Evolutionary conservation across 768 basidiomycete species (phyloP).

Genomic region (Lactarius deliciosus): DNA sequence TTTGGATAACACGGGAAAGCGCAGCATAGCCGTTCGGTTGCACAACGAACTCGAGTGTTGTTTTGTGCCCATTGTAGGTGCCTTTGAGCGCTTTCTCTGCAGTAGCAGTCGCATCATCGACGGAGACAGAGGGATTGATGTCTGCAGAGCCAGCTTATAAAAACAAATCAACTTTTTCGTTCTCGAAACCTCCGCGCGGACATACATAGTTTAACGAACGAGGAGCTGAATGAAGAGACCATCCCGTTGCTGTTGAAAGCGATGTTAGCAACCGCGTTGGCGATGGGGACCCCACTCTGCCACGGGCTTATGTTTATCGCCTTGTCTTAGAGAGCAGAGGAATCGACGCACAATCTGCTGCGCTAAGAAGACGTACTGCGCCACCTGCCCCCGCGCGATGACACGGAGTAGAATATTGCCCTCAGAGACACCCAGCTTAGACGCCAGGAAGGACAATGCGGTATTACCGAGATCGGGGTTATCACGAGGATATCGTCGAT

Average conservation of each 20-base stretch:
- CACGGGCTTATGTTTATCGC: neutral
- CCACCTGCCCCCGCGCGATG: conserved; percentile 26
- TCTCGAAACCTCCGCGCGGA: neutral
- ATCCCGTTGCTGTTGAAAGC: conserved; percentile 44
- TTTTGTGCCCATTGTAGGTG: conserved; percentile 42
- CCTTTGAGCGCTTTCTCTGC: conserved; percentile 43
- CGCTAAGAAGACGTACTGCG: conserved; percentile 29
- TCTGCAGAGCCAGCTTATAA: conserved; percentile 30
- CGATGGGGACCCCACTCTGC: conserved; percentile 38
- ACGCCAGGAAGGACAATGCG: conserved; percentile 31
- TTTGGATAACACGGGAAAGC: conserved; percentile 45
- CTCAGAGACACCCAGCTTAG: conserved; percentile 28
- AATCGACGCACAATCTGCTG: conserved; percentile 32
- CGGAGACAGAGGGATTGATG: conserved; percentile 40
- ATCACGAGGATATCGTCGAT: conserved; percentile 28
- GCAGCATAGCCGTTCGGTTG: conserved; percentile 40
- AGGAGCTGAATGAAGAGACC: conserved; percentile 46
- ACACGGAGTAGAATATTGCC: conserved; percentile 28
- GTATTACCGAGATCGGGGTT: conserved; percentile 27
- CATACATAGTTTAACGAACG: conserved; percentile 46
- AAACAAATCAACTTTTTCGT: neutral
- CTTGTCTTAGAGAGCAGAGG: neutral
- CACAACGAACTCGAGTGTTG: conserved; percentile 44
- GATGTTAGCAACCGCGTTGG: conserved; percentile 47
- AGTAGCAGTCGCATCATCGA: conserved; percentile 39